These are phyloP conservation scores for Panaeolus cyanescens DNA, from an alignment of 768 basidiomycete genomes.

Conservation along the genomic window DNA sequence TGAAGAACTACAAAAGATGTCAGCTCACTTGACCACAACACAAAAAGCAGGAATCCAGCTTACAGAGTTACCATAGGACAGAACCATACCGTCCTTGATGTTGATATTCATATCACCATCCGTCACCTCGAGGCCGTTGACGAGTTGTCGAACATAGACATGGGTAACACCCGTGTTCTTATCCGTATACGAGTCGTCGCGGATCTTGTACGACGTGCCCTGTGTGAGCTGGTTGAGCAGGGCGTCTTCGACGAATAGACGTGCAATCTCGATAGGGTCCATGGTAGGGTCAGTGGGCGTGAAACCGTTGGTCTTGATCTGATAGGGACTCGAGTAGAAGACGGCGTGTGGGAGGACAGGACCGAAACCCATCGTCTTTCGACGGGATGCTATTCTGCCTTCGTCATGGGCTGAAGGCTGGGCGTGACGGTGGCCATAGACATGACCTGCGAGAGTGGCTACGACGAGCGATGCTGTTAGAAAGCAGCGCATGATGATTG, in stretches of 20 bases:
- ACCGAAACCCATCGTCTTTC: slow-evolving; percentile 92
- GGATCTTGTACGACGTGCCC: slow-evolving; percentile 55
- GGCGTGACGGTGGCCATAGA: slow-evolving; percentile 44
- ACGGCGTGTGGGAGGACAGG: slow-evolving; percentile 75
- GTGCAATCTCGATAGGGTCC: slow-evolving; percentile 65
- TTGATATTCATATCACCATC: slow-evolving; percentile 96
- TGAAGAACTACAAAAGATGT: slow-evolving; percentile 62
- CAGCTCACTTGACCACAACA: slow-evolving; percentile 6
- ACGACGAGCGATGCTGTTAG: slow-evolving; percentile 62
- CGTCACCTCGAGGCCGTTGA: slow-evolving; percentile 85
- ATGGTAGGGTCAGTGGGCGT: slow-evolving; percentile 35
- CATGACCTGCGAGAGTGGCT: slow-evolving; percentile 59
- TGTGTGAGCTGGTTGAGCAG: slow-evolving; percentile 39
- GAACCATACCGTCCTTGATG: slow-evolving; percentile 77
- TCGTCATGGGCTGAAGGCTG: slow-evolving; percentile 24
- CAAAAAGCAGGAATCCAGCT: slow-evolving; percentile 26
- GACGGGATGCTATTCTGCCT: slow-evolving; percentile 46
- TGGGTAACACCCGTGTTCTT: slow-evolving; percentile 84
- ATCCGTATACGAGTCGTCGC: slow-evolving; percentile 89
- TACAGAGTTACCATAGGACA: slow-evolving; percentile 90
- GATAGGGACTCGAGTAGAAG: slow-evolving; percentile 53
- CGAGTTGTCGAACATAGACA: slow-evolving; percentile 81
- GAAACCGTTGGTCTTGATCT: slow-evolving; percentile 46
- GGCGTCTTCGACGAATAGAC: slow-evolving; percentile 56
- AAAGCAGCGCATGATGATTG: slow-evolving; percentile 58